Evolutionary conservation across 1,139 yeast genomes (phyloP).

Genomic region (Saccharomyces pastorianus): DNA sequence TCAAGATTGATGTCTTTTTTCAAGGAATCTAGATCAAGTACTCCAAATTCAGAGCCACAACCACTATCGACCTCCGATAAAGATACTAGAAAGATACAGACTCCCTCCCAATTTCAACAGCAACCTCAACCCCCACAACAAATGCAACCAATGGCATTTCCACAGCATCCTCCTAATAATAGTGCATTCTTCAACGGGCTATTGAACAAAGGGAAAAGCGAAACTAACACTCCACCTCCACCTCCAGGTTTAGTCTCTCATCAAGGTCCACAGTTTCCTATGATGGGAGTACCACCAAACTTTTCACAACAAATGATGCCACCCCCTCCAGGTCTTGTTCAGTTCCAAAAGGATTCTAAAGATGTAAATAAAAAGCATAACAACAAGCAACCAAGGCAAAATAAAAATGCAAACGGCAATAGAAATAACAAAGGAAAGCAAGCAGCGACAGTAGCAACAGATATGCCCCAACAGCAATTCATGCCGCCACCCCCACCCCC

Average conservation of each 20-base stretch:
- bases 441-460: constrained; percentile 4
- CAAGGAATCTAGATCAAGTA: constrained; percentile 10
- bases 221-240: constrained; percentile 6
- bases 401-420: constrained; percentile 21
- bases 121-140: constrained; percentile 5
- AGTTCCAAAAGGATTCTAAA: neutral
- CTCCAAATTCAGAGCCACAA: constrained; percentile 5
- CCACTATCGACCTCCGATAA: constrained; percentile 5
- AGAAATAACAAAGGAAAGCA: constrained; percentile 1
- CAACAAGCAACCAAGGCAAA: constrained; percentile 27
- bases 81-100: constrained; percentile 6
- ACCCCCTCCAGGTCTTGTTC: constrained; percentile 13
- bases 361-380: constrained; percentile 3
- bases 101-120: constrained; percentile 6
- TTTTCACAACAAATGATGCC: constrained; percentile 21
- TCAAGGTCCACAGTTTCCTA: constrained; percentile 4
- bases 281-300: constrained; percentile 6
- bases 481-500: constrained; percentile 15
- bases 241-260: constrained; percentile 12
- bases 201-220: constrained; percentile 21
- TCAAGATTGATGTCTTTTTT: constrained; percentile 29
- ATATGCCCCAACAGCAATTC: constrained; percentile 18
- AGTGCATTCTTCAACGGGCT: constrained; percentile 27
- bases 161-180: constrained; percentile 15
- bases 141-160: constrained; percentile 4